Percentiles rank a stretch among this genome's conserved stretches.
Conservation (phyloP, 2,329 filamentous ascomycete species). For the Nemania bipapillata region DNA sequence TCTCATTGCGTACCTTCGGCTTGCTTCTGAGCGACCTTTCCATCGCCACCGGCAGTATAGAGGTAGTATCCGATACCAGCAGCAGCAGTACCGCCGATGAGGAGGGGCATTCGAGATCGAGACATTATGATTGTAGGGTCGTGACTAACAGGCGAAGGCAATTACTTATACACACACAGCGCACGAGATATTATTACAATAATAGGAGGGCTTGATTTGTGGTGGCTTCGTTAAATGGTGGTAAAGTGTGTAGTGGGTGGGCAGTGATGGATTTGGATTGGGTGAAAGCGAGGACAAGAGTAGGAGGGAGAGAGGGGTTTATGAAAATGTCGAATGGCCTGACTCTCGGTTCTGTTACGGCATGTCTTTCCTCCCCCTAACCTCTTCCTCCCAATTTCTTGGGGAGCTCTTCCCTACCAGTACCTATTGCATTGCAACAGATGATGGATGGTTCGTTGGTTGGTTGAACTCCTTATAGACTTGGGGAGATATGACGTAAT, state of each 20-base stretch:
- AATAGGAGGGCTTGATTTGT: background rate
- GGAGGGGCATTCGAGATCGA: conserved; percentile 49
- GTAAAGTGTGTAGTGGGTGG: conserved; percentile 1
- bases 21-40: conserved; percentile 85
- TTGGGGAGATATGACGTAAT: conserved; percentile 30
- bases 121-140: conserved; percentile 21
- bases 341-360: conserved; percentile 18
- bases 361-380: conserved; percentile 6
- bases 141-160: conserved; percentile 2
- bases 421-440: conserved; percentile 2
- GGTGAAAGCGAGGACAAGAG: conserved; percentile 1
- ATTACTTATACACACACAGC: background rate
- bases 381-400: conserved; percentile 1
- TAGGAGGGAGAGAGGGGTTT: conserved; percentile 21
- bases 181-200: background rate
- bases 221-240: background rate
- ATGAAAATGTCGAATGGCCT: conserved; percentile 27
- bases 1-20: conserved; percentile 77
- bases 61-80: conserved; percentile 87
- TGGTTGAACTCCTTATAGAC: background rate
- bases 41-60: conserved; percentile 83
- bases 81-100: conserved; percentile 69
- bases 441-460: background rate
- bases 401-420: background rate
- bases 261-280: conserved; percentile 29